Evolutionary conservation across 164 flowering plant genomes (phyloP), one percentile per base, ranked within the genome.

Genomic region (Piper betle): DNA sequence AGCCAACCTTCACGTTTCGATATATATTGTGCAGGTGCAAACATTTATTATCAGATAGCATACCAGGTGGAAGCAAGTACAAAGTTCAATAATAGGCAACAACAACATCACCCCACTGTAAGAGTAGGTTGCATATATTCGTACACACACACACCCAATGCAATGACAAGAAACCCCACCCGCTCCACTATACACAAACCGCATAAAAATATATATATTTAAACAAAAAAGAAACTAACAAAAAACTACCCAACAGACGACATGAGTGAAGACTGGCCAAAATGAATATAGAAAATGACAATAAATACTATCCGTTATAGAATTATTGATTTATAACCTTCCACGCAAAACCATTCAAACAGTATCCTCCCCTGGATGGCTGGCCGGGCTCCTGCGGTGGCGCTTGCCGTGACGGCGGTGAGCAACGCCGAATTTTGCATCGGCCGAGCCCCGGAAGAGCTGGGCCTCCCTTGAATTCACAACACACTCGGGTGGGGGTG

Each of bases 401-500:
- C 74, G 78, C 55, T 75, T 84, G 11, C 78, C 75, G 25, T 67
- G 88, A 74, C 59, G 89, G 46, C 77, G 81, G 9, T 71, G 74
- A 20, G 77, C 71, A 1, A 79, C 73, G 0, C 91, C 84, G 25
- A 86, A 88, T 17, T 87, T 85, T 5, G 83, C 82, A 0, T 86
- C 88, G 40, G 82, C 85, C 18, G 76, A 78, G 3, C 61, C 60
- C 25, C 74, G 74, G 19, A 91, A 88, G 16, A 76, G 67, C 20
- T 78, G 70, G 0, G 89, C 86, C 65, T 86, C 91, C 15, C 38
- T 68, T n/a, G 78, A 74, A 59, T 79, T 72, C 6, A 85, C 46
- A 15, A 74, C 78, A 43, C 98, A 92, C 68, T 92, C 98, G 0
- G 82, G 16, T 0, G 82, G 84, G 8, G 93, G 81, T 37, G 56